Evolutionary conservation across 441 rosid species (phyloP), one percentile per base, ranked within the genome.

Genomic region (Iberis amara): DNA sequence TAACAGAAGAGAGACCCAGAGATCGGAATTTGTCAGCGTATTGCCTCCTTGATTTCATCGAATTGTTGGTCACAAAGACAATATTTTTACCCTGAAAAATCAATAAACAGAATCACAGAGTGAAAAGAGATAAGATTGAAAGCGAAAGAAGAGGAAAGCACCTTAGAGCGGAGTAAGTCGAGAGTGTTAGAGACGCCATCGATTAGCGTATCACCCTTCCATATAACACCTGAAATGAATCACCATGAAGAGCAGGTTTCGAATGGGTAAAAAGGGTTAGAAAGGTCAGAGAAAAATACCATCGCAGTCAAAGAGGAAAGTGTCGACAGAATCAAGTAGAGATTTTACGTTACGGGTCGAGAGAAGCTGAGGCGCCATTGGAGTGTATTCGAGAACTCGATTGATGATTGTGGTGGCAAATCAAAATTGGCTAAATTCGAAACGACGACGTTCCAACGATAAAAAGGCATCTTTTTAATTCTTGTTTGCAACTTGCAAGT

Each of bases 291-390:
- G 28, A 14, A 7, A 7, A 24, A 10, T 37, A 80, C 98, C 90
- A 65, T 85, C 96, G 68, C 95, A 91, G 62, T 91, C 96, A 43
- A 91, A 91, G 62, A 91, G 88, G 72, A 87, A 87, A 38, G 90
- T 86, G 48, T 91, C 89, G 47, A 85, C 84, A 18, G 89, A 85
- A 47, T 87, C 77, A 61, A 79, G 66, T 26, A 90, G 86, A n/a
- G 75, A 43, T 50, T 57, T 48, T 32, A 62, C 46, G 76, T 73
- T 75, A 57, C 12, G 12, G 31, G 76, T 40, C 30, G 80, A 67
- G 28, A 85, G 90, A 59, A 63, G 79, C 81, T 72, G 73, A 38
- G 78, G 39, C 51, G 56, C 64, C 70, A 59, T 68, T 43, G 33
- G 44, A 37, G 41, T 31, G 4, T 38, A 43, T 8, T 52, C 23